phyloP scores from a whole-genome alignment of 2,329 filamentous ascomycete species.

The Botrytis fragariae region DNA sequence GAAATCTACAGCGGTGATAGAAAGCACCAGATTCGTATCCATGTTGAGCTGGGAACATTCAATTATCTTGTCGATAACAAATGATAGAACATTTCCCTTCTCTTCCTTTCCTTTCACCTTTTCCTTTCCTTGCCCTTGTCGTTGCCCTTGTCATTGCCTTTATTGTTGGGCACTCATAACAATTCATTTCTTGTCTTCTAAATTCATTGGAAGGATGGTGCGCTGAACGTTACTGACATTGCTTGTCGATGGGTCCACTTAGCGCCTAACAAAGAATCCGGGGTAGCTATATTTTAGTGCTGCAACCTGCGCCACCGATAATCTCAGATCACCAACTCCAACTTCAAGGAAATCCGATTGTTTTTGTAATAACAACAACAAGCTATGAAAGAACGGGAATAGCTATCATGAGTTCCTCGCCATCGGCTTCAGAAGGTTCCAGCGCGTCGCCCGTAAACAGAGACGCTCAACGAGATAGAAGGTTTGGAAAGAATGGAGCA shows the following conservation, averaged over 20 bases:
- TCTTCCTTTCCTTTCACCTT: background rate
- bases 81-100: background rate
- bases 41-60: background rate
- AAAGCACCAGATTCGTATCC: background rate
- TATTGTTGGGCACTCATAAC: background rate
- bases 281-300: slow-evolving; percentile 8
- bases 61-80: background rate
- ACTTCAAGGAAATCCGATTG: background rate
- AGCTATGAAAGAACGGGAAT: slow-evolving; percentile 17
- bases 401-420: slow-evolving; percentile 15
- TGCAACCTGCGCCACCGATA: background rate
- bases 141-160: background rate
- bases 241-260: background rate
- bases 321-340: background rate
- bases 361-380: background rate
- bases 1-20: background rate
- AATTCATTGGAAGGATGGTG: background rate
- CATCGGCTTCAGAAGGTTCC: slow-evolving; percentile 8
- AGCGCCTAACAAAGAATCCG: slow-evolving; percentile 6
- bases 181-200: background rate
- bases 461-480: slow-evolving; percentile 15
- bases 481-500: slow-evolving; percentile 12
- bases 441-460: slow-evolving; percentile 5
- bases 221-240: background rate
- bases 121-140: background rate